These are phyloP conservation scores for Triticum urartu DNA, from an alignment of 176 grass and related monocot species.

Conservation along the genomic window DNA sequence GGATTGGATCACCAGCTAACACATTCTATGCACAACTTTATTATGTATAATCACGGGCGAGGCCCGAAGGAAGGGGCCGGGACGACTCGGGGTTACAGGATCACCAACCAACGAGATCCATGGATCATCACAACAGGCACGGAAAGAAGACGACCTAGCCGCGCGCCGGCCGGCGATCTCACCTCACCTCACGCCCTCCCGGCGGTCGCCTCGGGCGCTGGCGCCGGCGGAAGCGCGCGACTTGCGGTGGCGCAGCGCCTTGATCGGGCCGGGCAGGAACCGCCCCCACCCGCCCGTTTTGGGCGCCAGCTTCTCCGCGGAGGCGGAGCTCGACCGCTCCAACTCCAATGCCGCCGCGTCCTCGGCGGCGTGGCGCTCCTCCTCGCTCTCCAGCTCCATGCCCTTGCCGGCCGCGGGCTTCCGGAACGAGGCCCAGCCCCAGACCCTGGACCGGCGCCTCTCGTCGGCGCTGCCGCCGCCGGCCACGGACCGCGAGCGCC, in stretches of 20 bases:
- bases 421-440: conserved; percentile 46
- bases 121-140: neutral
- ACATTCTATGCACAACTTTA: conserved; percentile 9
- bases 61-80: neutral
- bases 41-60: neutral
- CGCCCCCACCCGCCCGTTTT: conserved; percentile 41
- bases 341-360: conserved; percentile 42
- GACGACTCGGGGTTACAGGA: neutral
- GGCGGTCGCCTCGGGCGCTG: neutral
- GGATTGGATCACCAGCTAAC: neutral
- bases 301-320: neutral
- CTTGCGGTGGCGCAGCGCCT: conserved; percentile 59
- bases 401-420: conserved; percentile 21
- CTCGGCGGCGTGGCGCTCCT: neutral
- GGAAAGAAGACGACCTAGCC: neutral
- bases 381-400: conserved; percentile 10
- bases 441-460: conserved; percentile 29
- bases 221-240: neutral
- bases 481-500: conserved; percentile 55
- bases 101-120: neutral
- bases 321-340: conserved; percentile 57
- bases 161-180: neutral
- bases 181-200: neutral
- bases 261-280: conserved; percentile 62
- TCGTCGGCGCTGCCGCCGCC: neutral